Evolutionary conservation across 2,329 filamentous ascomycete genomes (phyloP).

Genomic region (Penicillium sp.): DNA sequence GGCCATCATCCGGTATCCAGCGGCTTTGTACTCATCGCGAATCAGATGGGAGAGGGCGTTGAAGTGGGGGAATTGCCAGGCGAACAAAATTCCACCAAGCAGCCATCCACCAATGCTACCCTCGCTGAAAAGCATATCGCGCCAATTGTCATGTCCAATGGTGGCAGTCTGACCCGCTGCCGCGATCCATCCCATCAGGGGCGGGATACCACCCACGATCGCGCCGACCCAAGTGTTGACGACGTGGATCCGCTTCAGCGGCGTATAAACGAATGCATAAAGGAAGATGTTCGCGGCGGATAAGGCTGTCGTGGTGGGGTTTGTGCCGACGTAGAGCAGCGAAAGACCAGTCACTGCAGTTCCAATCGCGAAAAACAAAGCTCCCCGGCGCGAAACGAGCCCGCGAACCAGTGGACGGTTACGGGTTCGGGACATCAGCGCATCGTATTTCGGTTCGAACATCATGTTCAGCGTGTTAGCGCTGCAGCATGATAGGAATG

Average conservation of each 20-base stretch:
- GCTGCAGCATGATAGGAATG: constrained; percentile 82
- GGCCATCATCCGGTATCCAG: constrained; percentile 70
- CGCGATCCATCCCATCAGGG: constrained; percentile 96
- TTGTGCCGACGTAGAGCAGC: constrained; percentile 84
- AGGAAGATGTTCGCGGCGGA: constrained; percentile 82
- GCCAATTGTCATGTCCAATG: constrained; percentile 69
- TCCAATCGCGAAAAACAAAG: constrained; percentile 74
- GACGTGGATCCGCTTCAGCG: constrained; percentile 81
- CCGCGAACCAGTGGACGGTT: constrained; percentile 85
- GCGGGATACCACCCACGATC: constrained; percentile 88
- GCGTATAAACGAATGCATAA: constrained; percentile 91
- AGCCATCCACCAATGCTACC: constrained; percentile 81
- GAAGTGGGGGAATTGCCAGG: constrained; percentile 99
- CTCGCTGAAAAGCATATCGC: constrained; percentile 73
- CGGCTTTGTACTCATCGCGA: constrained; percentile 78
- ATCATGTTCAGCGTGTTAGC: constrained; percentile 98
- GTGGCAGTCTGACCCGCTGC: constrained; percentile 86
- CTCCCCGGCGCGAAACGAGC: constrained; percentile 70
- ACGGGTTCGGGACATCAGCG: constrained; percentile 88
- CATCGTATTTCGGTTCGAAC: constrained; percentile 86
- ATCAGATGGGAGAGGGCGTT: constrained; percentile 90
- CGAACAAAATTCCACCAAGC: constrained; percentile 78
- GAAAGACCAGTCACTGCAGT: constrained; percentile 70
- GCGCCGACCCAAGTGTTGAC: constrained; percentile 96
- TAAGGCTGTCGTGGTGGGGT: constrained; percentile 86